A percentile compares a stretch with the other conserved stretches of the same genome.
These are phyloP conservation scores for Neoboletus brunneissimus DNA, from an alignment of 768 basidiomycete species.

Conservation along the genomic window DNA sequence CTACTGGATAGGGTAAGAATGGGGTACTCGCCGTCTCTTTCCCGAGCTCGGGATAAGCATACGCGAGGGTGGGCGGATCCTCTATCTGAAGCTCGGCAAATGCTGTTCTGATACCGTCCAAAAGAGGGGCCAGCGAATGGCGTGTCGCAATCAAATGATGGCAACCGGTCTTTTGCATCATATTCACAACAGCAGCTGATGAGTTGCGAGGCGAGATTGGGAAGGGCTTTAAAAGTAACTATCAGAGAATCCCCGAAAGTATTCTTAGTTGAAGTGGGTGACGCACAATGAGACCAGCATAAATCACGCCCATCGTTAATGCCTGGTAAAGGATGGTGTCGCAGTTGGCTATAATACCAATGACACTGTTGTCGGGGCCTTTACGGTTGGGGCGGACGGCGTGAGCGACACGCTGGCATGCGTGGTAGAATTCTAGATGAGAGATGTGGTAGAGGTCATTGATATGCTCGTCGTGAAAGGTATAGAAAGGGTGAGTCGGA, in stretches of 20 bases:
- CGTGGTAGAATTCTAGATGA: conserved; percentile 44
- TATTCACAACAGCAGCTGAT: conserved; percentile 31
- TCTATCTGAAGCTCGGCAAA: conserved; percentile 20
- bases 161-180: conserved; percentile 38
- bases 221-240: conserved; percentile 26
- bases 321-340: conserved; percentile 45
- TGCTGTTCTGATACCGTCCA: conserved; percentile 28
- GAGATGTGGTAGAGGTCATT: conserved; percentile 30
- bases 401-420: conserved; percentile 43
- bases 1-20: conserved; percentile 12
- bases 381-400: conserved; percentile 34
- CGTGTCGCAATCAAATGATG: conserved; percentile 38
- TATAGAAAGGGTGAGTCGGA: conserved; percentile 30
- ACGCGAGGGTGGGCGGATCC: conserved; percentile 13
- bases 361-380: conserved; percentile 31
- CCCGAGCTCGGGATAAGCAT: conserved; percentile 9
- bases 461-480: conserved; percentile 26
- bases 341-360: conserved; percentile 37
- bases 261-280: background rate
- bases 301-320: conserved; percentile 35
- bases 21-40: background rate
- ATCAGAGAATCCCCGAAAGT: background rate
- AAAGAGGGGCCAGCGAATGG: conserved; percentile 28
- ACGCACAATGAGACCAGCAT: conserved; percentile 14
- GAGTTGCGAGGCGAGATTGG: conserved; percentile 38